Evolutionary conservation across 345 rosid genomes (phyloP), one percentile per base, ranked within the genome.

Genomic region (Hirschfeldia incana): DNA sequence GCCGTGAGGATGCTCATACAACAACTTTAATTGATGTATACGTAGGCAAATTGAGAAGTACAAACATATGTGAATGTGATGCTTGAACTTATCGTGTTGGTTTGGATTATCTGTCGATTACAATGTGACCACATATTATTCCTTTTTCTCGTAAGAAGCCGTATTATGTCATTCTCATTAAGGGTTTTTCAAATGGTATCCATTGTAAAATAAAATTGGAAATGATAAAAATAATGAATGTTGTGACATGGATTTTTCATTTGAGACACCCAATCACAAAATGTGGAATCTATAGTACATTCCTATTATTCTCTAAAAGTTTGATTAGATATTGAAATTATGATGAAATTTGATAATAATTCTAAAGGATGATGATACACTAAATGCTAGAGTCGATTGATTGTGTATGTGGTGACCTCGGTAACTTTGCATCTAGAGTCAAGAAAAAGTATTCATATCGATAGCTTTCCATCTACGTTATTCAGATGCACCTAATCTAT

Each of bases 51-150:
- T 55, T 78, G 61, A 39, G 67, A 71, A 71, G 61, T 71, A 65
- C 72, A 77, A 34, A 70, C 27, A 27, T 64, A 70, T 29, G 71
- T 39, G 67, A 78, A 44, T 65, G 66, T 13, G 55, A 46, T 46
- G 55, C 55, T 55, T 59, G 33, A 78, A 71, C 72, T 65, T 65
- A 72, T 71, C 61, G 26, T 39, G 32, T 65, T 29, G 49, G 42
- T 72, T 78, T 55, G 72, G 67, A 65, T 72, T 70, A 71, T 72
- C 59, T 53, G 65, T 64, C 34, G 58, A 71, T 64, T 78, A 77
- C 29, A 34, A 70, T 53, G 33, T 64, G 63, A 28, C 71, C 28
- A 65, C 65, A 46, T 36, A 46, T 13, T 46, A 46, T 46, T 46
- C 16, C 13, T 46, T 46, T 46, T 13, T 42, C 51, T 10, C 51